Percentiles rank a stretch among this genome's conserved stretches.
Evolutionary conservation across 352 stramenopile species (phyloP).

Genomic region (Globisporangium acanthophoron): DNA sequence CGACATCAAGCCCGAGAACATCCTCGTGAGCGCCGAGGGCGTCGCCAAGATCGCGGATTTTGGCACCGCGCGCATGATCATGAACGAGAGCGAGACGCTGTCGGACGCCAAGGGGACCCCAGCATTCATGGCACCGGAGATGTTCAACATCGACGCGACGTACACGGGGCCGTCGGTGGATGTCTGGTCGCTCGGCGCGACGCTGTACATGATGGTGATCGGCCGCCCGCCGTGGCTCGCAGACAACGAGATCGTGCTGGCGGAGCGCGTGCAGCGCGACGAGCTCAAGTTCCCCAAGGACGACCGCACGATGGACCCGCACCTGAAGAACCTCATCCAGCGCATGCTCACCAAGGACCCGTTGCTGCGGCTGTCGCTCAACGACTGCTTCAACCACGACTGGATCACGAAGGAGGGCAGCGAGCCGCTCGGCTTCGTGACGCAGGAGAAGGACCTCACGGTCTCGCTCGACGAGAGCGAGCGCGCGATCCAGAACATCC

Average conservation of each 20-base stretch:
- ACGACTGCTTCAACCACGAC: constrained; percentile 86
- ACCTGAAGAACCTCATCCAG: constrained; percentile 88
- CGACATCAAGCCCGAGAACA: constrained; percentile 91
- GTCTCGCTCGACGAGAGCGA: constrained; percentile 84
- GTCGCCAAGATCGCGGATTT: constrained; percentile 90
- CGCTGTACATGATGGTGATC: constrained; percentile 91
- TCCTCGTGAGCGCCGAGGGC: constrained; percentile 75
- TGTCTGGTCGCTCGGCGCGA: constrained; percentile 88
- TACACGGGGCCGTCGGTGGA: constrained; percentile 84
- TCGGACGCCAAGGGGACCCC: constrained; percentile 80
- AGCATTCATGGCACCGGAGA: constrained; percentile 90
- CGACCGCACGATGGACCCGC: constrained; percentile 70
- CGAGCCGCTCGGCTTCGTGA: constrained; percentile 58
- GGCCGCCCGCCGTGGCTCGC: constrained; percentile 88
- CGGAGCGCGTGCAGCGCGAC: constrained; percentile 80
- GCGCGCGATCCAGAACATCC: constrained; percentile 83
- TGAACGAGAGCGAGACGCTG: constrained; percentile 86
- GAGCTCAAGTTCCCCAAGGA: constrained; percentile 85
- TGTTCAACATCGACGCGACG: constrained; percentile 88
- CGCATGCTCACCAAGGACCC: constrained; percentile 91
- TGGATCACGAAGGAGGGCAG: constrained; percentile 92
- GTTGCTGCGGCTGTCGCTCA: constrained; percentile 66
- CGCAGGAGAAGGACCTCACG: constrained; percentile 54
- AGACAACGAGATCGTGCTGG: constrained; percentile 86
- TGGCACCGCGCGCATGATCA: constrained; percentile 86